A percentile compares a stretch with the other conserved stretches of the same genome.
Evolutionary conservation across 495 filamentous ascomycete species (phyloP).

Genomic region (Penicillium fimorum): DNA sequence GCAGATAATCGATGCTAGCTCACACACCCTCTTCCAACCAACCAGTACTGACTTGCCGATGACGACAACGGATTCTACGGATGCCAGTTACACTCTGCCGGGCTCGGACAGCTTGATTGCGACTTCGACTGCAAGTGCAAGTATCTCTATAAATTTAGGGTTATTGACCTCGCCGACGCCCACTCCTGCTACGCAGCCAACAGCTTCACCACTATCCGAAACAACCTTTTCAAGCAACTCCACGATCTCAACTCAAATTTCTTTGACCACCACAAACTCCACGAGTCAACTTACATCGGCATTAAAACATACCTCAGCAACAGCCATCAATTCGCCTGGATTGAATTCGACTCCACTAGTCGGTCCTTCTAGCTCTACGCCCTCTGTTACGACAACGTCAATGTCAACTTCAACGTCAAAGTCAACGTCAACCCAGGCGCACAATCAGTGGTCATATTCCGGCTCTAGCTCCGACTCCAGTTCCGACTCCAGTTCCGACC

Average conservation of each 20-base stretch:
- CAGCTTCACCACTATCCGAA: not conserved
- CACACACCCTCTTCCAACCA: constrained; percentile 21
- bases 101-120: not conserved
- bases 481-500: not conserved
- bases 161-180: constrained; percentile 6
- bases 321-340: constrained; percentile 9
- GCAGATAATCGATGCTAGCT: constrained; percentile 24
- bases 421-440: not conserved
- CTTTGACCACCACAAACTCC: constrained; percentile 8
- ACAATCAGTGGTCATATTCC: constrained; percentile 2
- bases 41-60: constrained; percentile 15
- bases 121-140: not conserved
- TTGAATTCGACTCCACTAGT: constrained; percentile 18
- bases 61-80: constrained; percentile 20
- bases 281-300: constrained; percentile 10
- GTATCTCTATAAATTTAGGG: constrained; percentile 1
- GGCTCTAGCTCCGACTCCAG: constrained; percentile 3
- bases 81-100: constrained; percentile 16
- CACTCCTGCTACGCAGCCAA: constrained; percentile 4
- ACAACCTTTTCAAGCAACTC: not conserved
- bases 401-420: too few species aligned
- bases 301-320: constrained; percentile 7
- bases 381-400: constrained; percentile 2
- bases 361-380: constrained; percentile 12
- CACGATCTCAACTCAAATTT: constrained; percentile 1